phyloP scores from a whole-genome alignment of 176 grass and related monocot species.

The Avena insularis region DNA sequence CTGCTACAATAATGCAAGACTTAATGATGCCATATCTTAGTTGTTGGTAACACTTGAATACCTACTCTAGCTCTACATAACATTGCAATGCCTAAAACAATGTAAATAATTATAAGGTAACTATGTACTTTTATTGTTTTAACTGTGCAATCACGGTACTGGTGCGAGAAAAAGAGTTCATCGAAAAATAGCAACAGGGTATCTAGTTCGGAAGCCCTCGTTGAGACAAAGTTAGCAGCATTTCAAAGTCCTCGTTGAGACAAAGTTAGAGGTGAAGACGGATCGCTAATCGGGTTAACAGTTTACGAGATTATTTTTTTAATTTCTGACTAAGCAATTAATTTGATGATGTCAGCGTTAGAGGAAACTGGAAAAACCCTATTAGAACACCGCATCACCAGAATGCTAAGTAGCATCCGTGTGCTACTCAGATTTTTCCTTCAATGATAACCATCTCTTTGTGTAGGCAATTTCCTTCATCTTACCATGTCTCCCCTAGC shows the following conservation, averaged over 20 bases:
- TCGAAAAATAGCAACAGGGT: not conserved
- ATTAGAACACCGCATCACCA: not conserved
- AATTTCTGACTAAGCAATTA: not conserved
- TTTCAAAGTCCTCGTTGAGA: not conserved
- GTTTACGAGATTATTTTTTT: not conserved
- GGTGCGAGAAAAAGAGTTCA: not conserved
- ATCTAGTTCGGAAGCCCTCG: not conserved
- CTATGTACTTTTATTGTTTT: not conserved
- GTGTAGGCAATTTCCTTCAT: not conserved
- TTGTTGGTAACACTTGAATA: not conserved
- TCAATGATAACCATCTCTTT: constrained; percentile 28
- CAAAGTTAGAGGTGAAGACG: not conserved
- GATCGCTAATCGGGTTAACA: not conserved
- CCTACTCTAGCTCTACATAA: not conserved
- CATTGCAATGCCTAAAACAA: not conserved
- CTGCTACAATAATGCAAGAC: not conserved
- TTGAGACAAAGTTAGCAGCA: not conserved
- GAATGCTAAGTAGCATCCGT: not conserved
- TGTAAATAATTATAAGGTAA: not conserved
- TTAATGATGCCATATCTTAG: not conserved
- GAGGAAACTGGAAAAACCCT: not conserved
- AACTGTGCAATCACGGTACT: not conserved
- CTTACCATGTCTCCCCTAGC: constrained; percentile 6
- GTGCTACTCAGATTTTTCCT: not conserved
- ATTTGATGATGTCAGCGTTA: not conserved